Conservation (phyloP, 371 early-diverging fungal genomes). For the Mucor saturninus region DNA sequence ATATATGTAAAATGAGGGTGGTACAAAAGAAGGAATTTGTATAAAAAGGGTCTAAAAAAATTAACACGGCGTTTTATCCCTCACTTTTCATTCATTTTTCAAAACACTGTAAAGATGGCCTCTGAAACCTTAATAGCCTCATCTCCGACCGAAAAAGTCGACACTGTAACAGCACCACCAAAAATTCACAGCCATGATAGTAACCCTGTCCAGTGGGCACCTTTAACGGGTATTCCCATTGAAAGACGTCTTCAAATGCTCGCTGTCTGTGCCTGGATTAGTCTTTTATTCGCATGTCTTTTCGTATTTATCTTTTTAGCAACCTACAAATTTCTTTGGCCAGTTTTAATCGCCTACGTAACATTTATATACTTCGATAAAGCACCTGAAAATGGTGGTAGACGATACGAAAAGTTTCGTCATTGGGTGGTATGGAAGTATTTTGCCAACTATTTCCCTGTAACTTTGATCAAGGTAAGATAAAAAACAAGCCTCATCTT, state of each 20-base stretch:
- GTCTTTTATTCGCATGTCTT: conserved; percentile 45
- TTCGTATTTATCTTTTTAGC: conserved; percentile 49
- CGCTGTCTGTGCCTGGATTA: conserved; percentile 47
- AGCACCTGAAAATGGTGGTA: conserved; percentile 73
- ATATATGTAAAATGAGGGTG: conserved; percentile 1
- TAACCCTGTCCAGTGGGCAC: conserved; percentile 29
- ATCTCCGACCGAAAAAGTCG: background rate
- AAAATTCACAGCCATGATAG: background rate
- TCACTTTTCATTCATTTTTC: background rate
- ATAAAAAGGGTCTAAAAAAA: background rate
- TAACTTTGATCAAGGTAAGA: conserved; percentile 70
- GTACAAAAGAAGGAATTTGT: background rate
- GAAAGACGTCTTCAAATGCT: conserved; percentile 77
- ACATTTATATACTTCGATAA: conserved; percentile 63
- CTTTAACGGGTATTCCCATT: conserved; percentile 53
- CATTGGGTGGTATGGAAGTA: conserved; percentile 65
- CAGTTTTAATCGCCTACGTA: conserved; percentile 68
- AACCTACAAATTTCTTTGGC: conserved; percentile 62
- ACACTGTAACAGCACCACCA: background rate
- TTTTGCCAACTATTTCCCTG: conserved; percentile 83
- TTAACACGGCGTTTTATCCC: background rate
- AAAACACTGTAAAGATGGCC: background rate
- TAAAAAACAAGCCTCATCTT: background rate
- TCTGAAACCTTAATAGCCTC: conserved; percentile 15
- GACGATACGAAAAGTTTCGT: conserved; percentile 67